phyloP scores from a whole-genome alignment of 1,284 basidiomycete species.

The Fomitopsis schrenkii region DNA sequence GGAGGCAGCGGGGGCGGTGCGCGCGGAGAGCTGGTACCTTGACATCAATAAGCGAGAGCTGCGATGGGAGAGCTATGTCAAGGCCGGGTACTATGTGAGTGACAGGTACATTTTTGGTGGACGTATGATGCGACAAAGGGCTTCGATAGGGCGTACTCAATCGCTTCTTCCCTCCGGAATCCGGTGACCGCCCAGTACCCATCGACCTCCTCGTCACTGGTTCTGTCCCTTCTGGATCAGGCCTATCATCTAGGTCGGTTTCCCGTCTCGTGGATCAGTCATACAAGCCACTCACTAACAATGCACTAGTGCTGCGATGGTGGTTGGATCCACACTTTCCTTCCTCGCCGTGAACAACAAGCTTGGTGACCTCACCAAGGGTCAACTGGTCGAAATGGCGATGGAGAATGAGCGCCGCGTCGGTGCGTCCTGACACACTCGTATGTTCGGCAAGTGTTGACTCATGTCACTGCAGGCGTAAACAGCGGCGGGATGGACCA shows the following conservation, averaged over 20 bases:
- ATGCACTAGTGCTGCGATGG: constrained; percentile 70
- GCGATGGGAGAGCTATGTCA: constrained; percentile 85
- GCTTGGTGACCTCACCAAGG: constrained; percentile 56
- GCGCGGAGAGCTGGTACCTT: constrained; percentile 60
- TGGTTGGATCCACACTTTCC: constrained; percentile 76
- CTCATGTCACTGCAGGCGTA: constrained; percentile 37
- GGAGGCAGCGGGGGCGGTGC: constrained; percentile 34
- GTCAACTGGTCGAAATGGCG: constrained; percentile 70
- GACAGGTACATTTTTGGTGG: not conserved
- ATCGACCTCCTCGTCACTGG: constrained; percentile 74
- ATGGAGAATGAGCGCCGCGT: constrained; percentile 83
- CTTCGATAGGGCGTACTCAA: constrained; percentile 64
- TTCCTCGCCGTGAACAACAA: constrained; percentile 75
- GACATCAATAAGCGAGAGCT: constrained; percentile 69
- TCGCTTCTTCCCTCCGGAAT: constrained; percentile 45
- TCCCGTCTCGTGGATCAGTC: no score
- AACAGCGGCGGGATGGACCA: constrained; percentile 84
- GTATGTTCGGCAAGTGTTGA: not conserved
- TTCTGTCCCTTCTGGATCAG: constrained; percentile 78
- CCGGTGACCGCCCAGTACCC: constrained; percentile 40
- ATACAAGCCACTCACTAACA: not conserved
- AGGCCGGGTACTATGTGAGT: constrained; percentile 73
- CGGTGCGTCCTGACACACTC: constrained; percentile 37
- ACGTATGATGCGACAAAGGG: not conserved
- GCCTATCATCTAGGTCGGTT: constrained; percentile 53